Percentiles rank a stretch among this genome's conserved stretches.
Evolutionary conservation across 1,284 basidiomycete species (phyloP).

Genomic region (Puccinia horiana): DNA sequence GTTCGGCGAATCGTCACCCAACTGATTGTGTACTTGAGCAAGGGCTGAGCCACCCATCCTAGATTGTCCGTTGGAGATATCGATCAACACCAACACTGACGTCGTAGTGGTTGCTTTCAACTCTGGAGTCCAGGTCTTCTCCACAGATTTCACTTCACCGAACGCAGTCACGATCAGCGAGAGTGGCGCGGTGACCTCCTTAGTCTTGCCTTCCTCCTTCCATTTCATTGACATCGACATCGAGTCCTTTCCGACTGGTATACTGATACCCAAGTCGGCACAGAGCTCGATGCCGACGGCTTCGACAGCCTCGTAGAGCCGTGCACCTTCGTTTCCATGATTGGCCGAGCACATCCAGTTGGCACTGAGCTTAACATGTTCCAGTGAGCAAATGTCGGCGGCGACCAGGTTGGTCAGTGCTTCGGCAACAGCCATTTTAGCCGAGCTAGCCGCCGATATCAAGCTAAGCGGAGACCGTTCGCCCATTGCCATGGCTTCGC

Average conservation of each 20-base stretch:
- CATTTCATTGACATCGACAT: constrained; percentile 99
- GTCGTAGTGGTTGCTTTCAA: constrained; percentile 61
- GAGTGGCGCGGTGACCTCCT: constrained; percentile 82
- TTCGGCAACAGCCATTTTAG: constrained; percentile 93
- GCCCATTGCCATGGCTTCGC: constrained; percentile 97
- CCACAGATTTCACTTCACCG: constrained; percentile 77
- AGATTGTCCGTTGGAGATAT: constrained; percentile 79
- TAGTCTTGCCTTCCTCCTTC: constrained; percentile 64
- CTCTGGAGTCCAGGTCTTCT: constrained; percentile 88
- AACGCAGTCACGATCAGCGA: constrained; percentile 95
- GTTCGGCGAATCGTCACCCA: constrained; percentile 84
- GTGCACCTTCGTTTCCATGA: constrained; percentile 84
- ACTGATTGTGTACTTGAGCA: constrained; percentile 90
- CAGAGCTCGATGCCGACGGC: constrained; percentile 93
- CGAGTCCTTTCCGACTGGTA: constrained; percentile 98
- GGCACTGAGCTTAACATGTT: constrained; percentile 85
- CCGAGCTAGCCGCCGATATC: constrained; percentile 81
- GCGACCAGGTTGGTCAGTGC: constrained; percentile 88
- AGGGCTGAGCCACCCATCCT: constrained; percentile 91
- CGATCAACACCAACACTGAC: constrained; percentile 82
- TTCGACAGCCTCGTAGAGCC: constrained; percentile 86
- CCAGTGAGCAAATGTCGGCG: constrained; percentile 71
- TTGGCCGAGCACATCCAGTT: constrained; percentile 99
- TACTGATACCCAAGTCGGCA: constrained; percentile 87
- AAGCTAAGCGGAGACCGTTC: constrained; percentile 92